A percentile compares a stretch with the other conserved stretches of the same genome.
These are phyloP conservation scores for Isoetes taiwanensis DNA, from an alignment of 75 land plant genomes.

Conservation along the genomic window DNA sequence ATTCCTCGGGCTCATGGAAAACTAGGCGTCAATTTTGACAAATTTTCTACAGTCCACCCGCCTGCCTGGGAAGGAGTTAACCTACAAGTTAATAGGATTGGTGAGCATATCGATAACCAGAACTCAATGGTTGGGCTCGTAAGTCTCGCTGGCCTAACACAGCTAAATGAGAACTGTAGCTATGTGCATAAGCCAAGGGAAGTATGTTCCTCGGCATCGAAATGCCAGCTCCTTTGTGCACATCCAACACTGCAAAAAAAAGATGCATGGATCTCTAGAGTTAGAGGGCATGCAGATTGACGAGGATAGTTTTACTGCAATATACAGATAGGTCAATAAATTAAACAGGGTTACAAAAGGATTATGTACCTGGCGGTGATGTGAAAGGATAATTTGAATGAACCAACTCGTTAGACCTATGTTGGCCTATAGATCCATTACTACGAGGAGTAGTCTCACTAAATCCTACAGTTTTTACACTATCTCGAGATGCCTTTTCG, in stretches of 20 bases:
- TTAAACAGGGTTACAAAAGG: neutral
- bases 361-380: neutral
- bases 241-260: neutral
- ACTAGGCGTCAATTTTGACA: too few relatives aligned
- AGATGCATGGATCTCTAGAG: neutral
- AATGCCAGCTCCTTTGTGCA: too few relatives aligned
- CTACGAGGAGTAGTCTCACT: neutral
- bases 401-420: neutral
- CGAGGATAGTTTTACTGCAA: neutral
- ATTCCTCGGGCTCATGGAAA: too few relatives aligned
- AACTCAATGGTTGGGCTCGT: neutral
- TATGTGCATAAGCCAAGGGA: slow-evolving; percentile 4
- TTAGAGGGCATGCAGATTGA: neutral
- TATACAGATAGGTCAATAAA: neutral
- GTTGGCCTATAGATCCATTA: neutral
- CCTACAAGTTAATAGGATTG: neutral
- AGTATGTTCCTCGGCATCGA: neutral
- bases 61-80: neutral
- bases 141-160: neutral
- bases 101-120: neutral
- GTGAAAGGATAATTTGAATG: neutral
- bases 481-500: neutral
- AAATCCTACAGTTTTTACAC: neutral
- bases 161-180: slow-evolving; percentile 8
- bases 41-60: too few relatives aligned